A percentile compares a stretch with the other conserved stretches of the same genome.
Conservation (phyloP, 768 basidiomycete genomes). For the Hygrophorus russula region DNA sequence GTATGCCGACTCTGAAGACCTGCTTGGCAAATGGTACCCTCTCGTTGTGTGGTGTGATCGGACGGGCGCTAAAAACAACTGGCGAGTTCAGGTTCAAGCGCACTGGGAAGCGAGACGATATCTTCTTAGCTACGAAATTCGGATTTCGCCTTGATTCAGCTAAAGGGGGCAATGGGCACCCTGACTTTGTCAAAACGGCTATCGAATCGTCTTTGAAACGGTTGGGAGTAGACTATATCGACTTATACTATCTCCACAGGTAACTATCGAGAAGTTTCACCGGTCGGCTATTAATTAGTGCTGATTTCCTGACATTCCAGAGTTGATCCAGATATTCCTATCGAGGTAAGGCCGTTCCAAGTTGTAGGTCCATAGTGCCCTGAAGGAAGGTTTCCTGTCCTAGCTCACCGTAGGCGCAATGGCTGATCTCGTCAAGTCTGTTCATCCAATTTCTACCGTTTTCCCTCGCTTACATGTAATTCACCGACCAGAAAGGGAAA, state of each 20-base stretch:
- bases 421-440: constrained; percentile 40
- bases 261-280: neutral
- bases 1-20: constrained; percentile 32
- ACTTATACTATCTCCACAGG: constrained; percentile 36
- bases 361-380: neutral
- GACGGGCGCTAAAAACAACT: too few relatives aligned
- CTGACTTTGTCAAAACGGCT: too few relatives aligned
- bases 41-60: too few relatives aligned
- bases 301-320: neutral
- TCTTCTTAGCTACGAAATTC: too few relatives aligned
- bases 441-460: neutral
- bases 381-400: constrained; percentile 9
- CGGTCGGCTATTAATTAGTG: neutral
- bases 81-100: too few relatives aligned
- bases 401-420: constrained; percentile 35
- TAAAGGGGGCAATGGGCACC: too few relatives aligned
- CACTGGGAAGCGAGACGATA: too few relatives aligned
- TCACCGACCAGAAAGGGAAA: constrained; percentile 27
- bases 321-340: neutral
- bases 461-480: neutral
- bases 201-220: constrained; percentile 25
- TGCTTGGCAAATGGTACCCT: constrained; percentile 32
- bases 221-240: constrained; percentile 30
- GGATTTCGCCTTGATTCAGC: too few relatives aligned
- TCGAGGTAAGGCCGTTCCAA: constrained; percentile 5